Percentiles rank a stretch among this genome's conserved stretches.
Conservation (phyloP, 306 rosid species). For the Datisca glomerata region DNA sequence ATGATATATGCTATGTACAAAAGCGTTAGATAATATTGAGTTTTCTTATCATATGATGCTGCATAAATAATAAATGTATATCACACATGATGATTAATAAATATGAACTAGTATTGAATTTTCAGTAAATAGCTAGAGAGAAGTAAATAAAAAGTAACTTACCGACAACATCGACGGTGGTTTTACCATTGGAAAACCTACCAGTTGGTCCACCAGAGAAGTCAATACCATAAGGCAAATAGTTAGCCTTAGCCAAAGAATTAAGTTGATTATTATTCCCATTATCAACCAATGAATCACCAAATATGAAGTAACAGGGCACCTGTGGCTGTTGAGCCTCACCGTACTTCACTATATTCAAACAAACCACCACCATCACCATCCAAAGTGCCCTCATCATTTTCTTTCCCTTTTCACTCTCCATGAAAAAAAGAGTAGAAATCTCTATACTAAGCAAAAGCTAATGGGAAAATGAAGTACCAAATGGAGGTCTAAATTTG, state of each 20-base stretch:
- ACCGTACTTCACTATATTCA: slow-evolving; percentile 11
- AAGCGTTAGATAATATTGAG: too few species aligned
- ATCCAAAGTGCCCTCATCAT: neutral
- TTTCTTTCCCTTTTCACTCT: neutral
- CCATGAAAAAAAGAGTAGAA: neutral
- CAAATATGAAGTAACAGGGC: slow-evolving; percentile 89
- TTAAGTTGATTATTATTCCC: slow-evolving; percentile 71
- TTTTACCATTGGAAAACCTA: slow-evolving; percentile 83
- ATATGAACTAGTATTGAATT: too few species aligned
- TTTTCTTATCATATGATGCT: too few species aligned
- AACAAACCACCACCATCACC: slow-evolving; percentile 4
- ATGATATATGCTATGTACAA: too few species aligned
- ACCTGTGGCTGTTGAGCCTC: slow-evolving; percentile 42
- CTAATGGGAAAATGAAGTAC: too few species aligned
- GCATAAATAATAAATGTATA: too few species aligned
- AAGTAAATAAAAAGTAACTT: slow-evolving; percentile 10
- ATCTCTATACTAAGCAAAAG: too few species aligned
- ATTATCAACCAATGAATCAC: slow-evolving; percentile 84
- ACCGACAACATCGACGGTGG: slow-evolving; percentile 64
- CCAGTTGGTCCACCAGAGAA: slow-evolving; percentile 61
- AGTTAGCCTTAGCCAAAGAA: slow-evolving; percentile 68
- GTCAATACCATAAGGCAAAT: slow-evolving; percentile 77
- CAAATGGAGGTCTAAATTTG: slow-evolving; percentile 4
- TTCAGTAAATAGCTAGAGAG: neutral
- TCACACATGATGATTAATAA: too few species aligned